Conservation (phyloP, 2,329 filamentous ascomycete genomes). For the Drechslerella stenobrocha region DNA sequence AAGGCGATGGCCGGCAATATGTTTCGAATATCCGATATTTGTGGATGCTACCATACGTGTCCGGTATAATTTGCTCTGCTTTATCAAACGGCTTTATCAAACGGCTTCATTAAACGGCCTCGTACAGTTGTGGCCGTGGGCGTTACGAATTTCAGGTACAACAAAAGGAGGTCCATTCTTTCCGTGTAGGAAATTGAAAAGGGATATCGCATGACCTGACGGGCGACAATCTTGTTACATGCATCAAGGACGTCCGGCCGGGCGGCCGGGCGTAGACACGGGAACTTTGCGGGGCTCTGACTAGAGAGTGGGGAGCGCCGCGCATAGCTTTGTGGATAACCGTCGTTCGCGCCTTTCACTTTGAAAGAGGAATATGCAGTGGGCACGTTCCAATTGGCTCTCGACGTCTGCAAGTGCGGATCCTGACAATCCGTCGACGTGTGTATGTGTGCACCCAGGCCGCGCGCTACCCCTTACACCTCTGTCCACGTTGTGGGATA, state of each 20-base stretch:
- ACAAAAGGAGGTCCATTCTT: background rate
- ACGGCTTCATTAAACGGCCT: too few relatives aligned
- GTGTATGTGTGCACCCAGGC: conserved; percentile 16
- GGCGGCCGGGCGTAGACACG: conserved; percentile 8
- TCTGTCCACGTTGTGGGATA: background rate
- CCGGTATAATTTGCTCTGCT: too few relatives aligned
- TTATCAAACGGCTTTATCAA: too few relatives aligned
- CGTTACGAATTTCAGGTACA: background rate
- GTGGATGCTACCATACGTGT: too few relatives aligned
- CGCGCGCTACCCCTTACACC: conserved; percentile 33
- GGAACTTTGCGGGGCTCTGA: conserved; percentile 14
- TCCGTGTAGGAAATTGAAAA: conserved; percentile 41
- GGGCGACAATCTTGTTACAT: conserved; percentile 21
- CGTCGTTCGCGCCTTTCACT: conserved; percentile 12
- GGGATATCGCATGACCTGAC: conserved; percentile 24
- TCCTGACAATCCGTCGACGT: conserved; percentile 25
- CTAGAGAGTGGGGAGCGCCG: background rate
- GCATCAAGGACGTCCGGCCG: background rate
- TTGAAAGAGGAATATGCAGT: conserved; percentile 7
- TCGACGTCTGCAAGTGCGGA: conserved; percentile 24
- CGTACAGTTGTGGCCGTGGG: too few relatives aligned
- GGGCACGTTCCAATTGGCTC: conserved; percentile 21
- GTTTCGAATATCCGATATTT: conserved; percentile 21
- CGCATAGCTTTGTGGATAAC: background rate
- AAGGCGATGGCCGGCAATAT: conserved; percentile 18